Base-by-base conservation (phyloP, 1,139 yeast species). In the Suhomyces bribrorum region DNA sequence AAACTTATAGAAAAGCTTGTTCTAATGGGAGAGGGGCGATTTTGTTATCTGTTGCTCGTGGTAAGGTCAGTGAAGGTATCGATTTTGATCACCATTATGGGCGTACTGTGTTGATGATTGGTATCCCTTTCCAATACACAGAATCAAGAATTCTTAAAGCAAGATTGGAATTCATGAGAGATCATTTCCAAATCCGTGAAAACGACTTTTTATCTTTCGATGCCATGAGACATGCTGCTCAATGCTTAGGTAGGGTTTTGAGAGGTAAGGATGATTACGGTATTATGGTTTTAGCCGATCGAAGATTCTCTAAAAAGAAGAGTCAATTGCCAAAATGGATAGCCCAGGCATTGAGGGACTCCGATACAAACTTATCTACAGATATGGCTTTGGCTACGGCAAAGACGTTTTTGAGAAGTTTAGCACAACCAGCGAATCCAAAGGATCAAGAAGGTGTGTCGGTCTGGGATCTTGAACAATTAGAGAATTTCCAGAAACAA, bases 161-260 rank as follows among this genome's bases (percentile, higher is more conserved):
- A 0, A 77, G 98, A 41, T 70, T 92, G 37, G 98, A 94, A 59
- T 92, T 92, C 55, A 65, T 92, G 61, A 75, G 98, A 52, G 98
- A 92, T 57, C 90, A 89, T 56, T 90, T 80, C 57, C 95, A 88
- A 52, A 92, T 92, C 38, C 75, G 88, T 47, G 98, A 92, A 56
- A 90, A 88, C 56, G 98, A 94, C 54, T 92, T 92, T 57, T 63
- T 92, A 31, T 89, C 97, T 15, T 92, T 92, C 74, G 99, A 92
- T 64, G 99, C 99, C 23, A 94, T 92, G 98, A 80, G 99, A 57
- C 99, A 92, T 68, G 99, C 98, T 3, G 98, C 99, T 0, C 99
- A 92, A 64, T 92, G 99, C 65, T 66, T 92, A 54, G 99, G 99
- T 11, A 79, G 99, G 57, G 98, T 92, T 38, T 69, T 92, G 49